Evolutionary conservation across 106 monocot species (phyloP).

Genomic region (Dendrobium catenatum): DNA sequence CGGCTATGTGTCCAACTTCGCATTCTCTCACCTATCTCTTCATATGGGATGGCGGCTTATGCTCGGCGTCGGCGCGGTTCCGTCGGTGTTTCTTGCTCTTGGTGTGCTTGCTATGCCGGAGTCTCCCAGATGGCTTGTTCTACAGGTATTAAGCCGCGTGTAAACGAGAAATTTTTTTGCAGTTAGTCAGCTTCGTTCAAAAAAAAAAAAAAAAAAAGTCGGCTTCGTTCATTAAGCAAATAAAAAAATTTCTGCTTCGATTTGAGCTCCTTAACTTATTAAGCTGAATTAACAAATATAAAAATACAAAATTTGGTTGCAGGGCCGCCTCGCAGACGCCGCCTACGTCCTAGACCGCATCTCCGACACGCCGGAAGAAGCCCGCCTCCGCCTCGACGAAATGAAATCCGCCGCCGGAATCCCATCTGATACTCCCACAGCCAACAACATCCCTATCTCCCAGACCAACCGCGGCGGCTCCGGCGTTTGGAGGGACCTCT

Average conservation of each 20-base stretch:
- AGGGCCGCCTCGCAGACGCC: constrained; percentile 42
- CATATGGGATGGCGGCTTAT: constrained; percentile 18
- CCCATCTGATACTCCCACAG: constrained; percentile 8
- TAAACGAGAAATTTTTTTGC: no score
- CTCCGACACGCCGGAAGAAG: constrained; percentile 32
- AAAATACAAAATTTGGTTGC: neutral
- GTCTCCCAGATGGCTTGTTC: constrained; percentile 54
- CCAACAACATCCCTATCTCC: constrained; percentile 5
- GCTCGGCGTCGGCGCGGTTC: constrained; percentile 21
- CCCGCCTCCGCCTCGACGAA: constrained; percentile 23
- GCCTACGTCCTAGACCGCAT: constrained; percentile 34
- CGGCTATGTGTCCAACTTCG: constrained; percentile 20
- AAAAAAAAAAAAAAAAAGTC: no score
- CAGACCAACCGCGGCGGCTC: constrained; percentile 16
- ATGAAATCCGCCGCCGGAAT: constrained; percentile 45
- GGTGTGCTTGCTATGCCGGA: constrained; percentile 46
- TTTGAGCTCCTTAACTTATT: no score
- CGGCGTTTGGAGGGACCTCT: constrained; percentile 67
- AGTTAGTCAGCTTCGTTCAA: no score
- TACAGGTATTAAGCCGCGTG: constrained; percentile 18
- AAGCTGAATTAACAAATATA: no score
- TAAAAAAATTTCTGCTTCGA: no score
- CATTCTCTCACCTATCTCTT: constrained; percentile 5
- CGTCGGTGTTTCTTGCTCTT: constrained; percentile 10
- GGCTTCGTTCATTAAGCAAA: no score